These are phyloP conservation scores for Phytophthora quininea DNA, from an alignment of 352 stramenopile species.

Conservation along the genomic window DNA sequence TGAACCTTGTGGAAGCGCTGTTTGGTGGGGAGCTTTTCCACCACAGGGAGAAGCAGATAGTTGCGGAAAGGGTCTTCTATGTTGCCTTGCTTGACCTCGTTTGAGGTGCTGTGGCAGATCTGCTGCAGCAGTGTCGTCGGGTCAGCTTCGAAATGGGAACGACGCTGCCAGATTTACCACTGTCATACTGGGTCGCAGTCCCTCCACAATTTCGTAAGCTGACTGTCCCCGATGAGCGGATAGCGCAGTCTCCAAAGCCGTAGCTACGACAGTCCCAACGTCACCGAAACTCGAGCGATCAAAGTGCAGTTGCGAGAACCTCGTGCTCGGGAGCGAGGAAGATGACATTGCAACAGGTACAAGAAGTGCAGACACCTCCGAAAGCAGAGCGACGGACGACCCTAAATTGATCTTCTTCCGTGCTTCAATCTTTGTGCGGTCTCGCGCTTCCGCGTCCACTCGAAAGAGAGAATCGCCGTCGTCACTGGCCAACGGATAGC, in stretches of 20 bases:
- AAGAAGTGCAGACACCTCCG: conserved; percentile 61
- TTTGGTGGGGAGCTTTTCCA: conserved; percentile 12
- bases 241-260: conserved; percentile 57
- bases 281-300: conserved; percentile 39
- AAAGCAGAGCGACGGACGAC: conserved; percentile 62
- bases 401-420: conserved; percentile 68
- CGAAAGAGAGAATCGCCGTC: conserved; percentile 50
- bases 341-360: conserved; percentile 58
- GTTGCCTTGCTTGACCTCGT: conserved; percentile 19
- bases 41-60: conserved; percentile 50
- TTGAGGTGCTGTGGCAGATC: conserved; percentile 22
- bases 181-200: conserved; percentile 59
- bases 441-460: conserved; percentile 37
- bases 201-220: conserved; percentile 53
- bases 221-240: conserved; percentile 42
- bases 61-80: conserved; percentile 25
- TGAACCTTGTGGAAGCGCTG: conserved; percentile 27
- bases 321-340: conserved; percentile 30
- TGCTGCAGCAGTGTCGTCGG: conserved; percentile 37
- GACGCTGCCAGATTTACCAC: conserved; percentile 55
- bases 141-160: conserved; percentile 44
- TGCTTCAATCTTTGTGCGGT: conserved; percentile 66
- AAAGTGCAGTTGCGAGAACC: conserved; percentile 36
- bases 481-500: conserved; percentile 63
- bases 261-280: conserved; percentile 44